Evolutionary conservation across 2,329 filamentous ascomycete species (phyloP).

Genomic region (Sordariomycetes sp.): DNA sequence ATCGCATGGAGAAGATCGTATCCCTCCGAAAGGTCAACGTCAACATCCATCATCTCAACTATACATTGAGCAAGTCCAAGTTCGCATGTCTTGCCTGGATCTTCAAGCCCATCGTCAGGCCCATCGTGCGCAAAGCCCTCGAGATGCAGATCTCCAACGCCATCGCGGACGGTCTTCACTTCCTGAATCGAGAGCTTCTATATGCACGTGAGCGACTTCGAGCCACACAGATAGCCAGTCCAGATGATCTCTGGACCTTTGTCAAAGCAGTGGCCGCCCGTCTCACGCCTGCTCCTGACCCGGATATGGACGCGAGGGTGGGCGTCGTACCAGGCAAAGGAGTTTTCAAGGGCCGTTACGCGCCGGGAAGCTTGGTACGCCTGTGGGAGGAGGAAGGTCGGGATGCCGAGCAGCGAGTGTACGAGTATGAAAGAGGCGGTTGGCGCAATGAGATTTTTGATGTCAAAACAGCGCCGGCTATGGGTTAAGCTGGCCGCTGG

Average conservation of each 20-base stretch:
- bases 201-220: conserved; percentile 81
- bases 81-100: conserved; percentile 75
- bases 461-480: conserved; percentile 24
- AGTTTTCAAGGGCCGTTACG: conserved; percentile 76
- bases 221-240: conserved; percentile 73
- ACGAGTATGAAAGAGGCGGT: conserved; percentile 61
- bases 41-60: conserved; percentile 78
- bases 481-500: too few relatives aligned
- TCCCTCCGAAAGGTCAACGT: conserved; percentile 69
- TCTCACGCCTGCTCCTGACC: conserved; percentile 61
- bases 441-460: conserved; percentile 86
- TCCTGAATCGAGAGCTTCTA: conserved; percentile 75
- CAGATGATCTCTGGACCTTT: conserved; percentile 73
- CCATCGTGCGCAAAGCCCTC: conserved; percentile 68
- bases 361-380: conserved; percentile 81
- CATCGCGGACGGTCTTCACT: conserved; percentile 60
- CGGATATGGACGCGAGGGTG: conserved; percentile 65
- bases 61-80: conserved; percentile 64
- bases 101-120: conserved; percentile 73
- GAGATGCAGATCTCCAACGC: conserved; percentile 65
- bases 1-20: conserved; percentile 72
- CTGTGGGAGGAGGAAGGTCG: conserved; percentile 78
- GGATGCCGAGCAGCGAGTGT: conserved; percentile 61
- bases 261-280: conserved; percentile 72
- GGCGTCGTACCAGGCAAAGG: conserved; percentile 52